Conservation (phyloP, 495 filamentous ascomycete genomes). For the Sporormia fimetaria region DNA sequence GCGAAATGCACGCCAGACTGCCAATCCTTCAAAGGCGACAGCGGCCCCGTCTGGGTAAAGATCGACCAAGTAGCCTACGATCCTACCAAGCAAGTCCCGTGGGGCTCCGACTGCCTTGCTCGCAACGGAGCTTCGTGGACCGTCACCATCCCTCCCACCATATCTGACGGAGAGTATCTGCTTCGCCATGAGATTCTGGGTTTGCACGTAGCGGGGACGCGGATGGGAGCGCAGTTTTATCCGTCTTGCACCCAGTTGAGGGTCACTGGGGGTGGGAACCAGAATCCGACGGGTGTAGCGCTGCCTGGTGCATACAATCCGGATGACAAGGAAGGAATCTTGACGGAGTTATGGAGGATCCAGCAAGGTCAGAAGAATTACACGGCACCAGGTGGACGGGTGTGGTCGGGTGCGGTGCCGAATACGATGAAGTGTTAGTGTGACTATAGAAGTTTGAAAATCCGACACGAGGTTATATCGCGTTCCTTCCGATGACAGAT, state of each 20-base stretch:
- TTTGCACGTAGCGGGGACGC: conserved; percentile 31
- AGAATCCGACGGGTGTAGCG: conserved; percentile 36
- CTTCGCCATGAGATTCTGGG: conserved; percentile 28
- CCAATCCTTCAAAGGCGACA: conserved; percentile 9
- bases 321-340: too few relatives aligned
- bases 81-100: conserved; percentile 28
- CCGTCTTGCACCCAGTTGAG: conserved; percentile 48
- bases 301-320: conserved; percentile 44
- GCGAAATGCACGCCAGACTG: conserved; percentile 18
- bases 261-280: conserved; percentile 43
- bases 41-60: conserved; percentile 27
- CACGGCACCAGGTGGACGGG: too few relatives aligned
- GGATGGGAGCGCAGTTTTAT: conserved; percentile 43
- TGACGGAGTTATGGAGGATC: too few relatives aligned
- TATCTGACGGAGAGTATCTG: conserved; percentile 25
- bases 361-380: too few relatives aligned
- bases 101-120: conserved; percentile 21
- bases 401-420: too few relatives aligned
- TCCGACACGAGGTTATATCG: too few relatives aligned
- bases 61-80: conserved; percentile 37
- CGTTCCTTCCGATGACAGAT: too few relatives aligned
- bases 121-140: conserved; percentile 22
- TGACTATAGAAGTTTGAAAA: too few relatives aligned
- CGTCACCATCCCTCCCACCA: conserved; percentile 37
- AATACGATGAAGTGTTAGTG: too few relatives aligned